A percentile compares a stretch with the other conserved stretches of the same genome.
These are phyloP conservation scores for Emergomyces orientalis DNA, from an alignment of 2,329 filamentous ascomycete species.

Conservation along the genomic window DNA sequence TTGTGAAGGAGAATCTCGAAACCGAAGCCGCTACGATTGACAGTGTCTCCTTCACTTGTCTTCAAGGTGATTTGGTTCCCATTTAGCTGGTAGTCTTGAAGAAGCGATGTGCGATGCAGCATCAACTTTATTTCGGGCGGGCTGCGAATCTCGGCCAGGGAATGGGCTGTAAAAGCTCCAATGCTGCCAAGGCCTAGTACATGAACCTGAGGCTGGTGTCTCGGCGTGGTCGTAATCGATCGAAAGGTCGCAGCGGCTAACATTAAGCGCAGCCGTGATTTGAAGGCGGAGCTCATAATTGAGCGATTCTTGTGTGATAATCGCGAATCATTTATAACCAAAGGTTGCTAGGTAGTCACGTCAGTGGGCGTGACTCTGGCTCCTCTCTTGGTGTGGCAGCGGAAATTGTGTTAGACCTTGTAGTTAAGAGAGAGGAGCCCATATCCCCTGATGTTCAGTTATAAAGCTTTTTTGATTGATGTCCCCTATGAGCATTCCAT, in stretches of 20 bases:
- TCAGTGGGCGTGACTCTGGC: too few species aligned
- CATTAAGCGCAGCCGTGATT: background rate
- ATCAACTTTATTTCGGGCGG: conserved; percentile 68
- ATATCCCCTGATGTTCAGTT: too few species aligned
- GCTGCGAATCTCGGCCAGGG: conserved; percentile 51
- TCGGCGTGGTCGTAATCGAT: background rate
- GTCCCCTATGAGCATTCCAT: too few species aligned
- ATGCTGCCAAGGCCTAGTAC: conserved; percentile 74
- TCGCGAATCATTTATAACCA: too few species aligned
- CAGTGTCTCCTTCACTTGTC: conserved; percentile 22
- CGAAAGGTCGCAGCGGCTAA: background rate
- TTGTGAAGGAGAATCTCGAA: background rate
- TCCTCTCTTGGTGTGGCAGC: too few species aligned
- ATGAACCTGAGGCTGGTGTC: conserved; percentile 46
- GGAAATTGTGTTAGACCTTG: too few species aligned
- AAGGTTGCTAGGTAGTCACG: too few species aligned
- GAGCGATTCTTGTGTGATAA: too few species aligned
- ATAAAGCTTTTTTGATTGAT: too few species aligned
- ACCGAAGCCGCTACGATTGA: background rate
- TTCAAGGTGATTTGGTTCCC: conserved; percentile 27
- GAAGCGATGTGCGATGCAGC: conserved; percentile 49
- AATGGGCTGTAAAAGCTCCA: conserved; percentile 67
- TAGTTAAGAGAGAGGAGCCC: too few species aligned
- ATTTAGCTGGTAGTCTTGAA: conserved; percentile 27
- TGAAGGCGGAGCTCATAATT: background rate